These are phyloP conservation scores for Phytophthora crassamura DNA, from an alignment of 352 stramenopile species.

Conservation along the genomic window DNA sequence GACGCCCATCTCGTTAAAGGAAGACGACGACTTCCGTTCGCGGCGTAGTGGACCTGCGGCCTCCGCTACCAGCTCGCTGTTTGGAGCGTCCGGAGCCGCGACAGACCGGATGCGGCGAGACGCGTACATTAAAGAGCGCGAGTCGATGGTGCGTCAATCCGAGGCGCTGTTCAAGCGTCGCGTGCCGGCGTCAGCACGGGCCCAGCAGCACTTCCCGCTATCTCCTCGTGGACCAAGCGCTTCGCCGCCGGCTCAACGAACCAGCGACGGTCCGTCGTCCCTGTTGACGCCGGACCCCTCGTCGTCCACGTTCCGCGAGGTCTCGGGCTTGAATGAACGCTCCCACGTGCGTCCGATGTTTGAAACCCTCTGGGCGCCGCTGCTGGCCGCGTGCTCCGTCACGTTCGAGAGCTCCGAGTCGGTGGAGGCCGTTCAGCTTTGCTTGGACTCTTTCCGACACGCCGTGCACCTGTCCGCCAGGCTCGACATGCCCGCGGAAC, in stretches of 20 bases:
- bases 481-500: conserved; percentile 92
- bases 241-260: conserved; percentile 20
- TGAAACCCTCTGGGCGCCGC: conserved; percentile 97
- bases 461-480: conserved; percentile 91
- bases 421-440: conserved; percentile 92
- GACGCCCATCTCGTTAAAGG: conserved; percentile 96
- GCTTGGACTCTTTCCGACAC: conserved; percentile 96
- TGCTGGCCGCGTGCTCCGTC: conserved; percentile 97
- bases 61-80: conserved; percentile 55
- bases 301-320: conserved; percentile 61
- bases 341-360: conserved; percentile 97
- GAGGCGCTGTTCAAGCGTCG: conserved; percentile 82
- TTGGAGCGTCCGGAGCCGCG: conserved; percentile 62
- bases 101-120: conserved; percentile 78
- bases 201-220: conserved; percentile 23
- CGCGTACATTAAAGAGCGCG: conserved; percentile 84
- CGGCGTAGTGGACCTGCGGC: conserved; percentile 38
- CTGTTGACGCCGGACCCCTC: conserved; percentile 34
- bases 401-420: conserved; percentile 96
- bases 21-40: conserved; percentile 91
- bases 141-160: conserved; percentile 83
- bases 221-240: conserved; percentile 17
- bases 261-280: conserved; percentile 21
- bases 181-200: conserved; percentile 38
- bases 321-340: conserved; percentile 72